phyloP scores from a whole-genome alignment of 2,329 filamentous ascomycete species.

The Pyricularia pennisetigena region DNA sequence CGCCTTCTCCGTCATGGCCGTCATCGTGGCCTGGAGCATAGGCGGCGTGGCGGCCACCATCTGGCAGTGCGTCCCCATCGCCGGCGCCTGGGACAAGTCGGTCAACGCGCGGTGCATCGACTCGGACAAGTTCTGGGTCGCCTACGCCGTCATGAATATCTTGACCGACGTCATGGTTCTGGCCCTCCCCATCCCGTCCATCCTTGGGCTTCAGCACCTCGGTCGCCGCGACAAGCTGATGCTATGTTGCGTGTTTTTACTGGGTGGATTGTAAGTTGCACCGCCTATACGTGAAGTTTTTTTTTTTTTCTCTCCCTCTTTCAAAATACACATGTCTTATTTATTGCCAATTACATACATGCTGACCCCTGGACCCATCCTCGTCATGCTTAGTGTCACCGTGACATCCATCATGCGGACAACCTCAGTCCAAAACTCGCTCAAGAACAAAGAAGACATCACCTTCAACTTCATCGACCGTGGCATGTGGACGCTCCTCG shows the following conservation, averaged over 20 bases:
- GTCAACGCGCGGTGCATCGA: slow-evolving; percentile 32
- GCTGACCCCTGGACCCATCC: too few species aligned
- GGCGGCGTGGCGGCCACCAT: slow-evolving; percentile 34
- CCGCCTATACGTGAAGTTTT: too few species aligned
- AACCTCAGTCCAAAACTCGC: slow-evolving; percentile 9
- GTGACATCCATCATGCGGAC: background rate
- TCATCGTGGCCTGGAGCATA: slow-evolving; percentile 35
- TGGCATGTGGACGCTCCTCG: slow-evolving; percentile 15
- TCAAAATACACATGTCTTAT: too few species aligned
- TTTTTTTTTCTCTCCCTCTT: too few species aligned
- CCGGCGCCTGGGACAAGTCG: slow-evolving; percentile 33
- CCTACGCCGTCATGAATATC: slow-evolving; percentile 37
- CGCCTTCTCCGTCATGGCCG: slow-evolving; percentile 28
- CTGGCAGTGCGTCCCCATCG: slow-evolving; percentile 39
- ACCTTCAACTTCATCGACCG: slow-evolving; percentile 9
- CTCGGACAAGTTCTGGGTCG: slow-evolving; percentile 35
- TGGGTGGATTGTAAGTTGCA: background rate
- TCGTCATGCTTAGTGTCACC: background rate
- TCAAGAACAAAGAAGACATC: slow-evolving; percentile 7
- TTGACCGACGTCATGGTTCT: slow-evolving; percentile 35
- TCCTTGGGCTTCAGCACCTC: slow-evolving; percentile 25
- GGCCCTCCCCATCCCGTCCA: slow-evolving; percentile 32
- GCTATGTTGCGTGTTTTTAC: background rate
- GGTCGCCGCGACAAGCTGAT: slow-evolving; percentile 3
- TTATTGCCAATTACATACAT: too few species aligned